Evolutionary conservation across 805 yeast genomes (phyloP).

Genomic region (Kodamaea laetipori): DNA sequence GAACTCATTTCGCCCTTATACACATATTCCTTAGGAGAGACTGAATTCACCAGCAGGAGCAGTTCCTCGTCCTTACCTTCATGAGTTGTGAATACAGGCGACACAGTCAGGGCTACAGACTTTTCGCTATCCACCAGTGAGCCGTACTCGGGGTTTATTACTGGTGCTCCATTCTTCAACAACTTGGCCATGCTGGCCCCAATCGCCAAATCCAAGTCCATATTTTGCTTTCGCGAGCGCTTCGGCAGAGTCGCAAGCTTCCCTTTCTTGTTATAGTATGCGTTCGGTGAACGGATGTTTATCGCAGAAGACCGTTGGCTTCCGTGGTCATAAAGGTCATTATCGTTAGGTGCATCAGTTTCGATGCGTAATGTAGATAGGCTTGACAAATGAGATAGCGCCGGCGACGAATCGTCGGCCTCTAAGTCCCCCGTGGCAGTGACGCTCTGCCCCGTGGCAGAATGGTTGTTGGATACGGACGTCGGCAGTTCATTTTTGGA

Average conservation of each 20-base stretch:
- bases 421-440: conserved; percentile 37
- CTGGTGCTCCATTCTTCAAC: conserved; percentile 17
- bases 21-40: conserved; percentile 19
- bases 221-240: conserved; percentile 18
- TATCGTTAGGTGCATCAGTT: conserved; percentile 25
- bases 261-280: conserved; percentile 10
- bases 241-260: conserved; percentile 11
- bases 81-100: conserved; percentile 39
- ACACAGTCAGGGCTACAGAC: conserved; percentile 31
- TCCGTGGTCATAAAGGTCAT: conserved; percentile 13
- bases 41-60: conserved; percentile 39
- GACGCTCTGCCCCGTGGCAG: conserved; percentile 21
- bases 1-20: conserved; percentile 7
- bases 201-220: conserved; percentile 43
- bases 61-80: conserved; percentile 33
- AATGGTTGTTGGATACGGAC: conserved; percentile 34
- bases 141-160: conserved; percentile 22
- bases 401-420: conserved; percentile 44
- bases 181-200: conserved; percentile 50
- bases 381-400: conserved; percentile 37
- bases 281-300: conserved; percentile 14
- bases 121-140: conserved; percentile 48
- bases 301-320: conserved; percentile 17
- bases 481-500: conserved; percentile 53
- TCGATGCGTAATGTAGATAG: conserved; percentile 12